A percentile compares a stretch with the other conserved stretches of the same genome.
phyloP scores from a whole-genome alignment of 1,139 yeast species.

The Taphrina deformans region DNA sequence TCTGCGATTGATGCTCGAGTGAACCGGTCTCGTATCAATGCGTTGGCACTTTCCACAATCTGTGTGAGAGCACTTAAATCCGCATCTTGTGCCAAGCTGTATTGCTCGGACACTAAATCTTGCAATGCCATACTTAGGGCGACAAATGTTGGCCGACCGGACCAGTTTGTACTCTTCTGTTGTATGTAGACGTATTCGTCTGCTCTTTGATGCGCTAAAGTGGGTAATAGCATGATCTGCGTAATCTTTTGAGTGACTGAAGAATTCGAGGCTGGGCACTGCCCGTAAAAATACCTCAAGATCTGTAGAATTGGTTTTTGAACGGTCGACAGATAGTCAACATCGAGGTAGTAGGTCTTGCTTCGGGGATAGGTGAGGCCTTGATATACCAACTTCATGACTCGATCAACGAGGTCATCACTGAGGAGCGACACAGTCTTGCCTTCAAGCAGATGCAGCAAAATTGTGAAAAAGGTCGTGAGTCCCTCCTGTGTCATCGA shows the following conservation, averaged over 20 bases:
- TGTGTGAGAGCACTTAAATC: not conserved
- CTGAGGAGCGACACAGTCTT: not conserved
- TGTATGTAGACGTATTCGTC: not conserved
- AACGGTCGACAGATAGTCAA: constrained; percentile 25
- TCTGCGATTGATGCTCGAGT: not conserved
- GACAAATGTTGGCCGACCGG: constrained; percentile 20
- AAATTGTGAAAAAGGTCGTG: not conserved
- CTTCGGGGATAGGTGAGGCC: constrained; percentile 17
- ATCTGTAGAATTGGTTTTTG: constrained; percentile 13
- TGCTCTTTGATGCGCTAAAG: not conserved
- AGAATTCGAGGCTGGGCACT: not conserved
- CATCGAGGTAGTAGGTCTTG: constrained; percentile 27
- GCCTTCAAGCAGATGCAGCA: not conserved
- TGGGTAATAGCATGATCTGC: not conserved
- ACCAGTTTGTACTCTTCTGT: constrained; percentile 3
- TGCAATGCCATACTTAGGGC: constrained; percentile 1
- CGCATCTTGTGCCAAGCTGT: not conserved
- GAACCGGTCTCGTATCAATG: not conserved
- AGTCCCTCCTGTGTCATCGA: constrained; percentile 13
- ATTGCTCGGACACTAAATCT: not conserved
- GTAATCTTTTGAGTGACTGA: not conserved
- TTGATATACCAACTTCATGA: not conserved
- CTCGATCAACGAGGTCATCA: not conserved
- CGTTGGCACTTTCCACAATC: not conserved
- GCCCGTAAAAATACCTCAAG: not conserved